phyloP scores from a whole-genome alignment of 192 early-diverging fungal genomes.

The Thamnidium elegans region DNA sequence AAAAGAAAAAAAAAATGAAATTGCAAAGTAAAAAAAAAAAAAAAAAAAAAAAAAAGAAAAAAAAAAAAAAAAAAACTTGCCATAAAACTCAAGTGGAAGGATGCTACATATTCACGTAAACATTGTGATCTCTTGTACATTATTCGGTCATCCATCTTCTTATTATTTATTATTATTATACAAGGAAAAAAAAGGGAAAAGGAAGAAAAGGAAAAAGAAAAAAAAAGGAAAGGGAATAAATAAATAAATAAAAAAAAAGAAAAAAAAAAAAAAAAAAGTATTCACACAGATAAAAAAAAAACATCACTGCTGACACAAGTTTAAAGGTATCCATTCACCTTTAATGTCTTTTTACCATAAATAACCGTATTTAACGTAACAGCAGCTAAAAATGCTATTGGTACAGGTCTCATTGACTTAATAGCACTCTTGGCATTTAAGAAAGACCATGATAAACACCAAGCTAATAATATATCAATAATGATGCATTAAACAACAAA shows the following conservation, averaged over 20 bases:
- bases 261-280: background rate
- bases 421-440: constrained; percentile 29
- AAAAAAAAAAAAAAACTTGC: background rate
- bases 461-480: constrained; percentile 22
- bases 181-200: background rate
- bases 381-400: constrained; percentile 22
- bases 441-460: constrained; percentile 41
- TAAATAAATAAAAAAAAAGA: background rate
- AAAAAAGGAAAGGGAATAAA: background rate
- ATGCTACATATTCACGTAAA: constrained; percentile 16
- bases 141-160: constrained; percentile 6
- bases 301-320: too few relatives aligned
- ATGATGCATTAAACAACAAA: background rate
- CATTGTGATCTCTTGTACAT: constrained; percentile 17
- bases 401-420: constrained; percentile 20
- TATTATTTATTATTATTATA: background rate
- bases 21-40: background rate
- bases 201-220: background rate
- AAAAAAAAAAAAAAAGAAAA: constrained; percentile 2
- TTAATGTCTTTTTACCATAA: constrained; percentile 37
- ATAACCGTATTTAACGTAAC: constrained; percentile 22
- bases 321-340: constrained; percentile 37
- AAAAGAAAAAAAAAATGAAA: too few relatives aligned
- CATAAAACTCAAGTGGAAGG: constrained; percentile 18
- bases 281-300: background rate